Evolutionary conservation across 192 early-diverging fungal genomes (phyloP), one percentile per base, ranked within the genome.

Genomic region (Gorgonomyces haynaldii): DNA sequence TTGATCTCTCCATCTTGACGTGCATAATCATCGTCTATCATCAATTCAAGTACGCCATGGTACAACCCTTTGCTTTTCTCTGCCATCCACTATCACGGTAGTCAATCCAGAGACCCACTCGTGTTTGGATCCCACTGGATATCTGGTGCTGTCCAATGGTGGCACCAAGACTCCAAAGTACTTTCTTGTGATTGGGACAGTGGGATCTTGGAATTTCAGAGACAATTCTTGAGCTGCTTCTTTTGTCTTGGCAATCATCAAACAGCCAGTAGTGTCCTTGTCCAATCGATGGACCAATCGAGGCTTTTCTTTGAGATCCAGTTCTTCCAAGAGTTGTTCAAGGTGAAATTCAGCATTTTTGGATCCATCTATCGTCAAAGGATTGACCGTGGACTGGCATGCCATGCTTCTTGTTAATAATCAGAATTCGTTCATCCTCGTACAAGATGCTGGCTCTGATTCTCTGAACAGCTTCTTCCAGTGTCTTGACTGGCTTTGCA

Each of bases 271-370:
- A 15, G 71, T 74, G 16, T 62, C 63, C 37, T 63, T 66, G 50
- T 74, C 71, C 13, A 74, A 57, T 10, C 71, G 71, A 53, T 74
- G 71, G 2, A 68, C 65, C 4, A 74, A 37, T 9, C 61, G 25
- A 7, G 64, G 58, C 16, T 56, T 20, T 35, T 67, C 43, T 23
- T 52, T 50, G 24, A 52, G 55, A 24, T 62, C 34, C 5, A 65
- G 27, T 48, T 41, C 52, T n/a, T 56, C 56, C n/a, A 74, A 40
- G 2, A 74, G 21, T 13, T 43, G 37, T 13, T 54, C 63, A 13
- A 74, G 19, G 44, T 61, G 37, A 3, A 50, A 43, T 4, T 25
- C 16, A 12, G 4, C 13, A 12, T 51, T 40, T 39, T 69, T 74
- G n/a, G 71, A 69, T 3, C 71, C 46, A 13, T 15, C 32, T 34